These are phyloP conservation scores for Aegilops umbellulata DNA, from an alignment of 176 grass and related monocot genomes.

Conservation along the genomic window DNA sequence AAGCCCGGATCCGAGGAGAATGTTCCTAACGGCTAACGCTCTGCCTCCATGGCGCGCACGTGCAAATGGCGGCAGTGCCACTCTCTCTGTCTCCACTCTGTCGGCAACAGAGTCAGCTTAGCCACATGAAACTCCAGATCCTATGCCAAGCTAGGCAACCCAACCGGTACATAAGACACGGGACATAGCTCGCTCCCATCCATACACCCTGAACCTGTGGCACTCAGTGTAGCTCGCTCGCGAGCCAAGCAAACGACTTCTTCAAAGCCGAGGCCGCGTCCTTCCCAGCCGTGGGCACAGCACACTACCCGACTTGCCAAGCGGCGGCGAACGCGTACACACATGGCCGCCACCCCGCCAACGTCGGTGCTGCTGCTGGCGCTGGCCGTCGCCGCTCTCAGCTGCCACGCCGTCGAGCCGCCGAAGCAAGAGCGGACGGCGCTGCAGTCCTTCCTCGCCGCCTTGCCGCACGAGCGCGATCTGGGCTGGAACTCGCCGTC, in stretches of 20 bases:
- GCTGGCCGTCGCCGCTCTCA: not conserved
- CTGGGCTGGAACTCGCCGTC: conserved; percentile 50
- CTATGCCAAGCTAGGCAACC: not conserved
- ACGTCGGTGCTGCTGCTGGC: not conserved
- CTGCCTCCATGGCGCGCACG: not conserved
- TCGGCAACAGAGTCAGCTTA: not conserved
- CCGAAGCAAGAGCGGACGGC: conserved; percentile 37
- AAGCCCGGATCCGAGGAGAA: not conserved
- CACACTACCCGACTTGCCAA: not conserved
- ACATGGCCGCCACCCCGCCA: not conserved
- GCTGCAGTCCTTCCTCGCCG: conserved; percentile 54
- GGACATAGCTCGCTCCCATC: not conserved
- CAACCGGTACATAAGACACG: not conserved
- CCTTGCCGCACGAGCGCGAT: conserved; percentile 49
- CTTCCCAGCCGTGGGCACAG: too few relatives aligned
- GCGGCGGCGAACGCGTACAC: too few relatives aligned
- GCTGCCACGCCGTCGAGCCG: conserved; percentile 30
- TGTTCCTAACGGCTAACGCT: not conserved
- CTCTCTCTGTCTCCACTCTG: not conserved
- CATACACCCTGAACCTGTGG: not conserved
- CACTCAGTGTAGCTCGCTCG: not conserved
- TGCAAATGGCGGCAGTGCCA: not conserved
- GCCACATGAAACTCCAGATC: not conserved
- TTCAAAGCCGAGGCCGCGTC: not conserved
- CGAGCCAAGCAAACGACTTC: not conserved